Percentiles rank a stretch among this genome's conserved stretches.
phyloP scores from a whole-genome alignment of 1,284 basidiomycete genomes.

The Schizophyllum amplum region DNA sequence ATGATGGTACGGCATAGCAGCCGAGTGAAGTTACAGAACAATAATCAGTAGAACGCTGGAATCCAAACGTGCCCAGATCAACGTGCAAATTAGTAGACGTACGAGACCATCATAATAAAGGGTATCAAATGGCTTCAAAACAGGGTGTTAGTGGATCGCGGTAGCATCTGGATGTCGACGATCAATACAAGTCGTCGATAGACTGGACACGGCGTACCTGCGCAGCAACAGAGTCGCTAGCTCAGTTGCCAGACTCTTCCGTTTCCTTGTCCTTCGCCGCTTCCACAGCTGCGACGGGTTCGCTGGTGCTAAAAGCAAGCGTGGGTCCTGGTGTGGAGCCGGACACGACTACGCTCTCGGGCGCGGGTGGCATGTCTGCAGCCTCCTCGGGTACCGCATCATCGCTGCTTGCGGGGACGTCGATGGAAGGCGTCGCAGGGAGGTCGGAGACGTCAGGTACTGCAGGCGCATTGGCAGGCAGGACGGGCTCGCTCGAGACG shows the following conservation, averaged over 20 bases:
- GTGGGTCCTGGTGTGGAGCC: neutral
- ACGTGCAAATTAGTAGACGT: neutral
- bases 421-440: neutral
- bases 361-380: neutral
- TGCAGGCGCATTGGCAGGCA: neutral
- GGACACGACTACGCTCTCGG: neutral
- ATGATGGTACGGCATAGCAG: neutral
- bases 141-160: neutral
- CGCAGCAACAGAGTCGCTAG: neutral
- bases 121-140: neutral
- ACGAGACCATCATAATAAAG: neutral
- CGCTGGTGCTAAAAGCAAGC: neutral
- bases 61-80: neutral
- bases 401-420: slow-evolving; percentile 1
- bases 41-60: neutral
- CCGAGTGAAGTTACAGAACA: neutral
- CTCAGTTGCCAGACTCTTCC: neutral
- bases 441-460: neutral
- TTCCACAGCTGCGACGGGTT: neutral
- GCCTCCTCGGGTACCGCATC: slow-evolving; percentile 8
- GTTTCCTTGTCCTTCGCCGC: neutral
- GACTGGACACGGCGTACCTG: neutral
- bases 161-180: neutral
- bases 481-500: neutral
- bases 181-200: neutral